Evolutionary conservation across 2,329 filamentous ascomycete genomes (phyloP), one percentile per base, ranked within the genome.

Genomic region (Xylariales sp.): DNA sequence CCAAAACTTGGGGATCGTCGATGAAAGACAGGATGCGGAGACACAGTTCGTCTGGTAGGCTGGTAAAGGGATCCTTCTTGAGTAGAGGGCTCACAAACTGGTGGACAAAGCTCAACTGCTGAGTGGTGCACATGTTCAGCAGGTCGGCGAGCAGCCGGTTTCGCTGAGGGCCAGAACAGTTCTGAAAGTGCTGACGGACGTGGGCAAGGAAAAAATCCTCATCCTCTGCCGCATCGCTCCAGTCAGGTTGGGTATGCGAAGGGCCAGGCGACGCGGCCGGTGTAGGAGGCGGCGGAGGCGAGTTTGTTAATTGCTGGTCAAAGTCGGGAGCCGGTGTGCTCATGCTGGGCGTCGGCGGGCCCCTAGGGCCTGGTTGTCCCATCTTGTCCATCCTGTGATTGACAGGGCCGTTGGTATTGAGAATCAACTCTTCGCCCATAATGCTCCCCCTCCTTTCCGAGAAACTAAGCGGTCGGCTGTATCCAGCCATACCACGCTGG

Each of bases 41-140:
- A 61, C 91, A 97, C 29, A 98, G 69, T 64, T 98, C 93, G 55
- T 95, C 90, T 1, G 93, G 93, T 38, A 98, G 74, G 41, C 85
- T 86, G 35, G 84, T 88, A 55, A 98, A 97, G 0, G 93, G 93
- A 59, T 98, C 93, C 61, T 96, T 95, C 65, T 96, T 96, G 47
- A 98, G 67, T 45, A 94, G 69, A 19, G 93, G 93, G 59, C 88
- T 91, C 50, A 98, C 91, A 62, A 95, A 95, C 59, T 94, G 88
- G 51, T 94, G 88, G 15, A 98, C 90, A 58, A 96, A 97, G 63
- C 89, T 95, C 49, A 98, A 72, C 61, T 95, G 85, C 55, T 94
- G 89, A 53, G 88, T 96, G 51, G 94, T 94, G 67, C 93, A 98
- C 51, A 95, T 77, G 55, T 95, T 95, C 47, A 98, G 70, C 40